Percentiles rank a stretch among this genome's conserved stretches.
These are phyloP conservation scores for Suillus tomentosus DNA, from an alignment of 768 basidiomycete species.

Conservation along the genomic window DNA sequence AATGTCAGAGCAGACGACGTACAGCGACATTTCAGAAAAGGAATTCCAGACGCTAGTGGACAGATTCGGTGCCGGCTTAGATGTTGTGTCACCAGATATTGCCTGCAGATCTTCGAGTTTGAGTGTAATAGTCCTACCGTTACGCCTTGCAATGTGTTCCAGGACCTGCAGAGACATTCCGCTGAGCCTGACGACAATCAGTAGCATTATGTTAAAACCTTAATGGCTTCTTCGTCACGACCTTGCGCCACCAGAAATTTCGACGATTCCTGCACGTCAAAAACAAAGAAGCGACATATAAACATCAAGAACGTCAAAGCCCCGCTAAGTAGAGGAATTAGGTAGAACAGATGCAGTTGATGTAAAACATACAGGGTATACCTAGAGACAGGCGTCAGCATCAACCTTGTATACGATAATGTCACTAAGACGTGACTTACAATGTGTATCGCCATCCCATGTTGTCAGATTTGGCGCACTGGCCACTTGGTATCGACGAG, in stretches of 20 bases:
- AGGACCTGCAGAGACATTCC: conserved; percentile 38
- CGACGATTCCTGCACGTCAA: conserved; percentile 61
- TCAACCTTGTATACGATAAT: neutral
- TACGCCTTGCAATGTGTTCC: conserved; percentile 48
- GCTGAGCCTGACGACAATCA: neutral
- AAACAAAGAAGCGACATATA: conserved; percentile 55
- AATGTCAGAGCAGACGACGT: conserved; percentile 17
- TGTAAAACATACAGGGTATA: conserved; percentile 40
- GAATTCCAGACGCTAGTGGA: conserved; percentile 32
- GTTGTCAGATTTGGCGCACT: conserved; percentile 51
- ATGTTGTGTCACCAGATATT: conserved; percentile 24
- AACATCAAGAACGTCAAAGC: conserved; percentile 54
- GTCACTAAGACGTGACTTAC: conserved; percentile 26
- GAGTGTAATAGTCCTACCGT: conserved; percentile 47
- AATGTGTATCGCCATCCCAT: conserved; percentile 65
- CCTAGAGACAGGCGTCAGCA: conserved; percentile 24
- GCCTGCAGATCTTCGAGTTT: conserved; percentile 46
- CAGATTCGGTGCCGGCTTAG: conserved; percentile 19
- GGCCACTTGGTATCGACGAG: conserved; percentile 29
- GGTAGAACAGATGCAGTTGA: conserved; percentile 14
- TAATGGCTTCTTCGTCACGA: conserved; percentile 56
- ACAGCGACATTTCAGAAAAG: conserved; percentile 45
- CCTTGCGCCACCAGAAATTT: conserved; percentile 62
- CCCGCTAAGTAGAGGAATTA: conserved; percentile 34
- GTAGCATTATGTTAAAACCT: conserved; percentile 27